Base-by-base conservation (phyloP, 768 basidiomycete genomes). In the Suillus hirtellus region DNA sequence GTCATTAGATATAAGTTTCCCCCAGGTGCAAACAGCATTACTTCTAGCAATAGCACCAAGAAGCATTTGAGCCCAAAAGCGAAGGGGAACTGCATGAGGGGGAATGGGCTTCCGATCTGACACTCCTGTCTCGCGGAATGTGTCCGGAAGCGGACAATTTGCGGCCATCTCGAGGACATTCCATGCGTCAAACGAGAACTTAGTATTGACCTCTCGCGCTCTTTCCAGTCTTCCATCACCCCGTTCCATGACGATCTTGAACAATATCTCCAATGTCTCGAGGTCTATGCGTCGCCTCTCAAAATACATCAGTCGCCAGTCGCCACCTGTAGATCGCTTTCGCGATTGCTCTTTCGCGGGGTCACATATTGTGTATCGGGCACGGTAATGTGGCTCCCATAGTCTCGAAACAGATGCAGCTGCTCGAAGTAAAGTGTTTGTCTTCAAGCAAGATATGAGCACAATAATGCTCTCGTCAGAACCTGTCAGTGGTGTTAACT, bases 321-420 rank as follows among this genome's bases (percentile, higher is more conserved):
- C 75, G 40, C 73, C 71, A 19, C 70, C 67, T 17, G 69, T 64
- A 9, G 61, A 61, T 19, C 68, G 60, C 53, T 60, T 73, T 40
- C 82, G 78, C 46, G 66, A 68, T 31, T 64, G 65, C 67, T 88
- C 84, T 0, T 68, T 71, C 19, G 60, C 65, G 17, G 75, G 68
- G 54, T 78, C 73, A 66, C 71, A 75, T 66, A 83, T 75, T 4
- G 72, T 74, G 70, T 86, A 89, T 12, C 85, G 81, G 37, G 60
- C 71, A 34, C 65, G 75, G 69, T 87, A 89, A 60, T 85, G 84
- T 0, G 78, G 68, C 66, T 83, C 75, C 87, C 87, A 89, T 40
- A 88, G 60, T 5, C 68, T 60, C 0, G 80, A 61, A 2, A 78
- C 27, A 15, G 72, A 75, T 3, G 83, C 82, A 6, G 81, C 86